phyloP scores from a whole-genome alignment of 768 basidiomycete genomes.

The Tulasnella sp. region DNA sequence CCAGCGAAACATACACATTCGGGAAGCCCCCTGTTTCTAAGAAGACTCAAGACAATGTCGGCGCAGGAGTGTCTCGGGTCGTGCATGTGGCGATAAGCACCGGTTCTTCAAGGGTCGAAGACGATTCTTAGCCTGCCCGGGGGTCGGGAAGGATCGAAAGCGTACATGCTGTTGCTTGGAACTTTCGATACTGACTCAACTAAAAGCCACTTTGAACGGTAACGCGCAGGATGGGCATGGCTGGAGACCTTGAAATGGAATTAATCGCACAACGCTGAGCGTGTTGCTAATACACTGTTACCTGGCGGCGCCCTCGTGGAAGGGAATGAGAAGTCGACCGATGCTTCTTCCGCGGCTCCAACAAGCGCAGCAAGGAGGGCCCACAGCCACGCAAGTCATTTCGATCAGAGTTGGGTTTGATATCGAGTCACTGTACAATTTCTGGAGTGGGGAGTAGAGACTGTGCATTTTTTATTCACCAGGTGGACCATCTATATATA shows the following conservation, averaged over 20 bases:
- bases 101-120: not conserved
- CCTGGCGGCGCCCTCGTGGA: no score
- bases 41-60: not conserved
- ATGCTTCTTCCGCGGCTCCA: no score
- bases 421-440: not conserved
- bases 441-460: not conserved
- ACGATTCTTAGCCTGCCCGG: no score
- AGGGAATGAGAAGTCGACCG: no score
- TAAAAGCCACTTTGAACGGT: no score
- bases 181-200: no score
- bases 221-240: no score
- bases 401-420: not conserved
- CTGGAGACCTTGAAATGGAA: no score
- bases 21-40: not conserved
- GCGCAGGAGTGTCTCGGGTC: not conserved
- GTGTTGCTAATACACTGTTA: no score
- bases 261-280: no score
- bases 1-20: not conserved
- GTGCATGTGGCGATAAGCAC: not conserved
- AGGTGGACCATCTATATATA: slow-evolving; percentile 4
- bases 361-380: not conserved
- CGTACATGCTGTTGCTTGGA: no score
- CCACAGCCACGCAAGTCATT: not conserved
- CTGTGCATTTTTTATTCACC: slow-evolving; percentile 1
- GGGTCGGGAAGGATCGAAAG: no score